phyloP scores from a whole-genome alignment of 768 basidiomycete species.

The Lepiota venenata region DNA sequence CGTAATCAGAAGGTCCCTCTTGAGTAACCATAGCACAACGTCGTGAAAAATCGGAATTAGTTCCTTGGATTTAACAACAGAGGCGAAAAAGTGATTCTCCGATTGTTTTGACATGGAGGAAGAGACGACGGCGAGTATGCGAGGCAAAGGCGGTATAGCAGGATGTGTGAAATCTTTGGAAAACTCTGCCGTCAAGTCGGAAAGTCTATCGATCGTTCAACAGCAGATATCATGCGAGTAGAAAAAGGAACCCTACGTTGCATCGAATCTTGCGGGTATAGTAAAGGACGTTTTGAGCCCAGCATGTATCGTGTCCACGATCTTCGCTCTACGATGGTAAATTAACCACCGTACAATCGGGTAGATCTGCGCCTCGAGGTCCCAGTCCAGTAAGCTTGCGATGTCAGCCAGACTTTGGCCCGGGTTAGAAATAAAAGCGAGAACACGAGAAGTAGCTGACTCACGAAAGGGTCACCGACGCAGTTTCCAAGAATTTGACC shows the following conservation, averaged over 20 bases:
- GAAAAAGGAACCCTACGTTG: conserved; percentile 45
- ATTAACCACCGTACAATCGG: conserved; percentile 93
- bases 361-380: conserved; percentile 78
- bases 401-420: conserved; percentile 66
- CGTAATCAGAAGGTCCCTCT: conserved; percentile 79
- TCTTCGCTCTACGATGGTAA: conserved; percentile 83
- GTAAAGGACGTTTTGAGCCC: conserved; percentile 82
- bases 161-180: conserved; percentile 53
- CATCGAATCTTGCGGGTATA: conserved; percentile 60
- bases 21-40: conserved; percentile 89
- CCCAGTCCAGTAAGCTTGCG: conserved; percentile 79
- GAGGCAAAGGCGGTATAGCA: conserved; percentile 65
- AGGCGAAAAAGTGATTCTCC: conserved; percentile 76
- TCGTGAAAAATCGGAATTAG: conserved; percentile 70
- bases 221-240: neutral
- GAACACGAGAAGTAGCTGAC: conserved; percentile 24
- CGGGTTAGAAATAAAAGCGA: conserved; percentile 3
- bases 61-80: conserved; percentile 69
- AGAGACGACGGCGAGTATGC: conserved; percentile 74
- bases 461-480: conserved; percentile 73
- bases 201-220: conserved; percentile 33
- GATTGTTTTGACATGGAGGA: conserved; percentile 58
- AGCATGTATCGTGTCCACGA: conserved; percentile 81
- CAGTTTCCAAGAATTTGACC: conserved; percentile 71
- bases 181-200: conserved; percentile 58